Percentiles rank a stretch among this genome's conserved stretches.
Conservation (phyloP, 2,329 filamentous ascomycete species). For the Lasiodiplodia hormozganensis region DNA sequence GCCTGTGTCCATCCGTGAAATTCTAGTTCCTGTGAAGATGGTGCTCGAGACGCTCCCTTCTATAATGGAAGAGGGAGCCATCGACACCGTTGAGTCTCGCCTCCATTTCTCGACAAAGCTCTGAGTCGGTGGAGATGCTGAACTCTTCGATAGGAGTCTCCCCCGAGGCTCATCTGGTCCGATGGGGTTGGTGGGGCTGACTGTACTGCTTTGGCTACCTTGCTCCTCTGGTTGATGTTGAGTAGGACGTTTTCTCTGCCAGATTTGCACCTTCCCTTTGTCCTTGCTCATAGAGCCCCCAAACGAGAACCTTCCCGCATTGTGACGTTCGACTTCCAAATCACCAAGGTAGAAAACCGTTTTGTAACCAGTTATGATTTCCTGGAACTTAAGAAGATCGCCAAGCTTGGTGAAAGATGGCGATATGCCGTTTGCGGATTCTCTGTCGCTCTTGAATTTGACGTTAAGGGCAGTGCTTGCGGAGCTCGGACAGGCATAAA, state of each 20-base stretch:
- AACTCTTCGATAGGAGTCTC: constrained; percentile 4
- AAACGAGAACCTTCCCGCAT: constrained; percentile 23
- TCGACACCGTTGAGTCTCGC: constrained; percentile 18
- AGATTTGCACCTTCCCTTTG: constrained; percentile 30
- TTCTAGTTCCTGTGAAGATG: constrained; percentile 29
- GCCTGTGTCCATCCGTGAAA: constrained; percentile 27
- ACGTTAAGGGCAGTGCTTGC: background rate
- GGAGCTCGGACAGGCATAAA: constrained; percentile 15
- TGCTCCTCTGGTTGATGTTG: background rate
- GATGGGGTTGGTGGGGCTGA: background rate
- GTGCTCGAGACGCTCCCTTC: constrained; percentile 20
- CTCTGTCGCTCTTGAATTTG: constrained; percentile 19
- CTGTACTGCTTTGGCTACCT: background rate
- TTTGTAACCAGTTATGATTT: constrained; percentile 6
- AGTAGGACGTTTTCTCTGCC: constrained; percentile 28
- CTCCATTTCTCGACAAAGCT: constrained; percentile 1
- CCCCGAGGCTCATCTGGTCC: background rate
- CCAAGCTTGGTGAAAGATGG: constrained; percentile 28
- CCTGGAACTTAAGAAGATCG: constrained; percentile 22
- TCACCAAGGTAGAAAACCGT: constrained; percentile 27
- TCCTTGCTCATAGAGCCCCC: constrained; percentile 17
- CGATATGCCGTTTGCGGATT: constrained; percentile 29
- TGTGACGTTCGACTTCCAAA: constrained; percentile 20
- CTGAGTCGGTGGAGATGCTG: constrained; percentile 10
- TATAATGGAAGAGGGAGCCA: constrained; percentile 2